Evolutionary conservation across 2,329 filamentous ascomycete species (phyloP), one percentile per base, ranked within the genome.

Genomic region (Aspergillus persii): DNA sequence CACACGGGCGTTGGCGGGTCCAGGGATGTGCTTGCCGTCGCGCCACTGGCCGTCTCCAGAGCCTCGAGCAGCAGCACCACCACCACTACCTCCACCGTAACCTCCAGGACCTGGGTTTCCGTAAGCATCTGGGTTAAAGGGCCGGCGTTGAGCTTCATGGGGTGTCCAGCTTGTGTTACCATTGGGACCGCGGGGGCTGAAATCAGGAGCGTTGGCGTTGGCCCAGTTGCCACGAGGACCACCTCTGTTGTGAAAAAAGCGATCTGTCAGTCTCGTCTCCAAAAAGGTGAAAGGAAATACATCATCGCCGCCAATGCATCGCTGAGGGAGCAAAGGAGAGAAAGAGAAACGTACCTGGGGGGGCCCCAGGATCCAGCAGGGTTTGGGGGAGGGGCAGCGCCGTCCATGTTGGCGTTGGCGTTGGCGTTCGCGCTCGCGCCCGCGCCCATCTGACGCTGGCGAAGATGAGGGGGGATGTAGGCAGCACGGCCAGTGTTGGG

Each of bases 31-130:
- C 84, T 98, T 96, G 78, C 95, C 95, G 68, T 98, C 94, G 73
- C 89, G 88, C 95, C 95, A 99, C 81, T 92, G 88, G 72, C 95
- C 95, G 73, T 98, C 95, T 71, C 95, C 95, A 75, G 92, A 96
- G 71, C 93, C 92, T 71, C 90, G 88, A 70, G 87, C 83, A 72
- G 83, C 69, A 67, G 82, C 82, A 62, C 81, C 81, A 62, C 70
- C 68, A 50, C 67, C 58, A 60, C 60, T 63, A 36, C 66, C 58
- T n/a, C 64, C 61, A 49, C 68, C 67, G 53, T 69, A 71, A 53
- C 66, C 71, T 68, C 68, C 70, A 53, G 70, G 82, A 66, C 80
- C 81, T 71, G 82, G 81, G 73, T 83, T 81, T 71, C 85, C 85
- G 76, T 88, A 88, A 73, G 81, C 84, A 78, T 82, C 81, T 65